phyloP scores from a whole-genome alignment of 345 rosid genomes.

The Nasturtium officinale region DNA sequence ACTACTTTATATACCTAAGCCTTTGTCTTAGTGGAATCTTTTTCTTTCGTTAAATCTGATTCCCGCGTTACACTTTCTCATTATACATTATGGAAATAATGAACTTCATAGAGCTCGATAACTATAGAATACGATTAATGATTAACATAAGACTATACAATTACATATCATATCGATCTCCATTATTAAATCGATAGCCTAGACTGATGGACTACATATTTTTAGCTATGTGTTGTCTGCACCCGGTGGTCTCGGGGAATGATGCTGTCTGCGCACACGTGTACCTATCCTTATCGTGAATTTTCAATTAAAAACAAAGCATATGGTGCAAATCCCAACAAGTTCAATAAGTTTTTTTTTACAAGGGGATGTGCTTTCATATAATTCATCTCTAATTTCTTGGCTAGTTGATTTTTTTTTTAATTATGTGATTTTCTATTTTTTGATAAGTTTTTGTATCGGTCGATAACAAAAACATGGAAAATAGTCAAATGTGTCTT shows the following conservation, averaged over 20 bases:
- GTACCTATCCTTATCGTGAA: background rate
- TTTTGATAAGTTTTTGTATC: background rate
- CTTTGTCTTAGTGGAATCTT: background rate
- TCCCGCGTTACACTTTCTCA: background rate
- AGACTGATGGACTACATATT: constrained; percentile 26
- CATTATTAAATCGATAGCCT: constrained; percentile 18
- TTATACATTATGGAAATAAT: background rate
- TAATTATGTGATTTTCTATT: background rate
- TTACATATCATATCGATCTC: constrained; percentile 7
- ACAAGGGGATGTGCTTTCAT: background rate
- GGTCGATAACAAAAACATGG: background rate
- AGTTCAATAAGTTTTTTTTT: background rate
- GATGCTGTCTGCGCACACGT: constrained; percentile 29
- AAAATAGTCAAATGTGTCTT: background rate
- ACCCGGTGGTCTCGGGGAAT: constrained; percentile 17
- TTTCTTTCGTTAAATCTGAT: background rate
- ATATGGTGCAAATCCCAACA: background rate
- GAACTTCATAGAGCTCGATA: background rate
- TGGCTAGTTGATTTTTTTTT: background rate
- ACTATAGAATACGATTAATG: background rate
- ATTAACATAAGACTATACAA: background rate
- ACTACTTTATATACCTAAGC: background rate
- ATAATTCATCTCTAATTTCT: background rate
- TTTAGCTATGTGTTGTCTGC: constrained; percentile 38
- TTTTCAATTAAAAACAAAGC: background rate